phyloP scores from a whole-genome alignment of 2,329 filamentous ascomycete species.

The Ceratocystis cacaofunesta region DNA sequence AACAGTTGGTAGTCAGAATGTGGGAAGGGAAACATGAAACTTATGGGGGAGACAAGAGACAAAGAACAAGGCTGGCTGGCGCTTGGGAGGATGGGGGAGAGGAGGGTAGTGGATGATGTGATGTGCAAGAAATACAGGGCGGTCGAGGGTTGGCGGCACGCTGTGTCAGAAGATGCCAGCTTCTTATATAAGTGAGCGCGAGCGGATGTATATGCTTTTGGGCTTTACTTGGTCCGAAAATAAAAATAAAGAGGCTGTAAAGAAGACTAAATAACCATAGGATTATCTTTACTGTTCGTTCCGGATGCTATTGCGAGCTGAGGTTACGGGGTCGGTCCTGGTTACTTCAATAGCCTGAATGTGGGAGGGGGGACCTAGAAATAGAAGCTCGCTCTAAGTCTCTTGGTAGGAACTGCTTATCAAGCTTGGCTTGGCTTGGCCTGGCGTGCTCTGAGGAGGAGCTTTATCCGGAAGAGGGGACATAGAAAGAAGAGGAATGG shows the following conservation, averaged over 20 bases:
- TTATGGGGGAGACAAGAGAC: not conserved
- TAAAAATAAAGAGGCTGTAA: conserved; percentile 3
- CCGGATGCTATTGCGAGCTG: not conserved
- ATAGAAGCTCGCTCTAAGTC: no score
- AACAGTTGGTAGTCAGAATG: not conserved
- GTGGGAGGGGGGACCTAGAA: no score
- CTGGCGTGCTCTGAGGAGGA: not conserved
- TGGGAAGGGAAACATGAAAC: conserved; percentile 4
- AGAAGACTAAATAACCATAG: not conserved
- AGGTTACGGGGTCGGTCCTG: not conserved
- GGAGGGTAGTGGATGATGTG: not conserved
- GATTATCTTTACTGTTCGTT: not conserved
- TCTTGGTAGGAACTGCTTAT: no score
- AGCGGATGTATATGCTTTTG: no score
- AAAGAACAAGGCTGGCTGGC: not conserved
- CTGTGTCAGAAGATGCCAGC: not conserved
- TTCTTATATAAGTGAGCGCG: not conserved
- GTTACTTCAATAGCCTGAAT: no score
- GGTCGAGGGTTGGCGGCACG: not conserved
- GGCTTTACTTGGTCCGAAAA: not conserved
- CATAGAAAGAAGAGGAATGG: not conserved
- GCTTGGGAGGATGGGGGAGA: not conserved
- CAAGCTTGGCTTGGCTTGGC: not conserved
- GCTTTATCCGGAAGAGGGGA: not conserved
- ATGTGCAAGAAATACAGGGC: not conserved